Percentiles rank a stretch among this genome's conserved stretches.
Conservation (phyloP, 228 moss, liverwort and hornwort genomes). For the Sphagnum magellanicum region DNA sequence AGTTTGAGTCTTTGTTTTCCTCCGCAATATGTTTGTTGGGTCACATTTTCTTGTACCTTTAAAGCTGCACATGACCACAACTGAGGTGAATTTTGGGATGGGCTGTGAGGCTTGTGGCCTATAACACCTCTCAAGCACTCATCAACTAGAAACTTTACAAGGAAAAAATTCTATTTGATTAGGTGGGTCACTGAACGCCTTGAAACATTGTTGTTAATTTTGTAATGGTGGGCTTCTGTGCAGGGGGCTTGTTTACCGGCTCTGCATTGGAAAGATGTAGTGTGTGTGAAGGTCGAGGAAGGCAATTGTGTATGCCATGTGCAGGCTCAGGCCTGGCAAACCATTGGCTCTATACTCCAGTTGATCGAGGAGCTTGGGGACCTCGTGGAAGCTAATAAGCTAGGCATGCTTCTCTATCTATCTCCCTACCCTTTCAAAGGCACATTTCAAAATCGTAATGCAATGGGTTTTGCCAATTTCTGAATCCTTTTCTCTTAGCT, state of each 20-base stretch:
- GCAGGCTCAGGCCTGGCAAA: slow-evolving; percentile 68
- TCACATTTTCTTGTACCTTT: too few relatives aligned
- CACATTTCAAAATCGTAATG: too few relatives aligned
- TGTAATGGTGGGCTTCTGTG: neutral
- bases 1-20: too few relatives aligned
- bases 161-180: neutral
- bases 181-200: neutral
- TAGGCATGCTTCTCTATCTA: neutral
- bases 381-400: slow-evolving; percentile 23
- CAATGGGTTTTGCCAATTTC: too few relatives aligned
- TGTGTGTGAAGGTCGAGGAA: slow-evolving; percentile 62
- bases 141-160: neutral
- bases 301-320: slow-evolving; percentile 68
- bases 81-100: too few relatives aligned
- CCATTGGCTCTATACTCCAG: slow-evolving; percentile 55
- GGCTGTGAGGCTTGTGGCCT: too few relatives aligned
- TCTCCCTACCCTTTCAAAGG: neutral
- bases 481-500: too few relatives aligned
- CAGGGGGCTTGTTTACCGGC: slow-evolving; percentile 88
- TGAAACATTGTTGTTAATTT: neutral
- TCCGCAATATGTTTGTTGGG: too few relatives aligned
- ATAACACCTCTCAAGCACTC: neutral
- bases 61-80: too few relatives aligned
- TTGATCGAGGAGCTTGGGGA: slow-evolving; percentile 57
- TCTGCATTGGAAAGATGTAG: slow-evolving; percentile 50